Conservation (phyloP, 768 basidiomycete genomes). For the Tylopilus vinaceipallidus region DNA sequence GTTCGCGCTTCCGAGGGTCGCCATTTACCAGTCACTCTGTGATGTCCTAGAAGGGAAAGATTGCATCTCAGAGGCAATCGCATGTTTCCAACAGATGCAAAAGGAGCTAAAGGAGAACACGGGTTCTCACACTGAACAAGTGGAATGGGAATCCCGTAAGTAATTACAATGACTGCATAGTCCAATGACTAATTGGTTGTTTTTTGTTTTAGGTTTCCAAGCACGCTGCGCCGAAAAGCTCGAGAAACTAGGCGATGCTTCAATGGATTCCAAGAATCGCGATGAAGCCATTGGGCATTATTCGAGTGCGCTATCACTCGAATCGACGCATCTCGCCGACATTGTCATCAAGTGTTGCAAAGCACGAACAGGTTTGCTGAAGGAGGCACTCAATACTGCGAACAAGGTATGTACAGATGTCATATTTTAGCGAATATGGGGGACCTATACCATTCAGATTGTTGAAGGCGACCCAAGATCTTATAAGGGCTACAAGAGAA, state of each 20-base stretch:
- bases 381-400: not conserved
- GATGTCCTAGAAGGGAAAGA: not conserved
- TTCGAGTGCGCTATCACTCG: not conserved
- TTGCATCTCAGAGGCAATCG: not conserved
- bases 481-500: constrained; percentile 2
- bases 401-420: not conserved
- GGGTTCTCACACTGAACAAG: not conserved
- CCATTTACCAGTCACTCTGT: not conserved
- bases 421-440: too few species aligned
- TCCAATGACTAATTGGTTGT: too few species aligned
- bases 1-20: constrained; percentile 1
- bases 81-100: not conserved
- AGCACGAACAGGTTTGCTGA: not conserved
- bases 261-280: not conserved
- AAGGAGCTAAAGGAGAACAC: not conserved
- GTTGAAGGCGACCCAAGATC: constrained; percentile 1
- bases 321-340: not conserved
- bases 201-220: not conserved
- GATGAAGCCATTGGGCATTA: not conserved
- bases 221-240: not conserved
- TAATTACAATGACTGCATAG: not conserved
- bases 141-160: not conserved
- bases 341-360: not conserved
- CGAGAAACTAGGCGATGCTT: not conserved
- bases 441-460: not conserved